Base-by-base conservation (phyloP, 2,329 filamentous ascomycete genomes). In the Xylaria sp. region DNA sequence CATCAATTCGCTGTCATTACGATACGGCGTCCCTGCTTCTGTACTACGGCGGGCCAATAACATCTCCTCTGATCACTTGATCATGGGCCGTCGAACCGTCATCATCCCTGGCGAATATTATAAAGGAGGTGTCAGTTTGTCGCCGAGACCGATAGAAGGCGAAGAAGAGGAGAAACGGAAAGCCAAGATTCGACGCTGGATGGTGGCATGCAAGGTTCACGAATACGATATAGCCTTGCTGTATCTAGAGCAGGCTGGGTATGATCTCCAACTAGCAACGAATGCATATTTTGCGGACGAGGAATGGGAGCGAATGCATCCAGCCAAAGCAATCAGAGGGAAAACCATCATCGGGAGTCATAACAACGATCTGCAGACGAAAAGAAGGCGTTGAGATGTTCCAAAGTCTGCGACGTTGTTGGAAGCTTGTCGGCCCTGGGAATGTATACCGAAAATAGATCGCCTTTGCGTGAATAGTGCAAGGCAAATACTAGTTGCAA, bases 211-310 rank as follows among this genome's bases (percentile, higher is more conserved):
- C 77, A 94, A 94, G 73, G 89, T 91, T 27, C 79, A 85, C 23
- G 89, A 93, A 80, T 93, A 88, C 77, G 89, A 92, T 72, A 80
- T 92, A 52, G 91, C 91, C 1, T 74, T 90, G 27, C 73, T 93
- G 19, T 95, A 95, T 74, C 81, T 95, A 43, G 85, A 92, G 70
- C 88, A 91, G 73, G 79, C 82, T 21, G 81, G 82, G 7, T 92
- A 90, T 73, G 82, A 92, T 68, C 77, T 93, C 15, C 84, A 87
- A 3, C 74, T 76, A 27, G 90, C 91, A 0, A 82, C 90, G 6
- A 80, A 84, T 37, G 80, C 83, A 3, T 93, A 86, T 73, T 81
- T 85, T 65, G 89, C 86, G 3, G 91, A 95, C 65, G 90, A 93
- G 73, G 81, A 67, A 56, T 68, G 66, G 91, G 91, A 92, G 76